Evolutionary conservation across 164 flowering plant species (phyloP).

Genomic region (Magnolia changhungtana): DNA sequence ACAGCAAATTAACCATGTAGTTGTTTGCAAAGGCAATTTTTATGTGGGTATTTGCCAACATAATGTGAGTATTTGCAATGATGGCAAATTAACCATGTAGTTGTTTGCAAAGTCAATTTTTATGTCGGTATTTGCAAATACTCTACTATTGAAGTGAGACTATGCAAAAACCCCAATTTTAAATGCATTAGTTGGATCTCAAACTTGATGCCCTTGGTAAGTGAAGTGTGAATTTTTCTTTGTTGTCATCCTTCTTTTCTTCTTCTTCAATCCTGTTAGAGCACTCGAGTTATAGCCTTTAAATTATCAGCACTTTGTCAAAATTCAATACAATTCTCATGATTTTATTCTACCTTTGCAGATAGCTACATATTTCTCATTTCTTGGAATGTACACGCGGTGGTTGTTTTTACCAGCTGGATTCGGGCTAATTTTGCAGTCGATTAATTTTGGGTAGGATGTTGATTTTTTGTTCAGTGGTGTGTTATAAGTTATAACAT

Average conservation of each 20-base stretch:
- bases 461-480: background rate
- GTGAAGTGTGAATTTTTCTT: background rate
- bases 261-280: background rate
- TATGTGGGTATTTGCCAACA: too few relatives aligned
- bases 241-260: background rate
- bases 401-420: constrained; percentile 91
- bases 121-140: too few relatives aligned
- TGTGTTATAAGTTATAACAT: background rate
- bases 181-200: too few relatives aligned
- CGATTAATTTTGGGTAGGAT: constrained; percentile 75
- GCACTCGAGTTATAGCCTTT: background rate
- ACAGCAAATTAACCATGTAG: too few relatives aligned
- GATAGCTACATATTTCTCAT: constrained; percentile 88
- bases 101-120: too few relatives aligned
- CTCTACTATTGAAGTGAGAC: too few relatives aligned
- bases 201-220: too few relatives aligned
- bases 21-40: too few relatives aligned
- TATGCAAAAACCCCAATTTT: too few relatives aligned
- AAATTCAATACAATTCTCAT: too few relatives aligned
- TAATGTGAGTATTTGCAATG: too few relatives aligned
- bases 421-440: constrained; percentile 57
- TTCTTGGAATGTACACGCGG: constrained; percentile 88
- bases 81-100: too few relatives aligned
- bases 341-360: constrained; percentile 18
- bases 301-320: background rate